phyloP scores from a whole-genome alignment of 2,329 filamentous ascomycete species.

The Daldinia eschscholtzii region DNA sequence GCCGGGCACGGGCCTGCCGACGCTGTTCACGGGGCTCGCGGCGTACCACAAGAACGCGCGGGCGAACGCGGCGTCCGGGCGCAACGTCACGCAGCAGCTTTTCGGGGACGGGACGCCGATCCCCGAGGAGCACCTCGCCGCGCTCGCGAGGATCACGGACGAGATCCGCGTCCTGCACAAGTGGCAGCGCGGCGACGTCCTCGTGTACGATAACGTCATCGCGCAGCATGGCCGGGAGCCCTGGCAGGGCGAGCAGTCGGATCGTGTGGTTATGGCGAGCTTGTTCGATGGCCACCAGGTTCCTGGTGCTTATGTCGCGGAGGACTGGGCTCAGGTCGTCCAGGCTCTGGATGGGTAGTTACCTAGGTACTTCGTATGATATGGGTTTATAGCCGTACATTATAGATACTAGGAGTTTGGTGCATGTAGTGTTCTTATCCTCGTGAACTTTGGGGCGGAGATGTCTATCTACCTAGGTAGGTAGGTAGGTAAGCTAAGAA shows the following conservation, averaged over 20 bases:
- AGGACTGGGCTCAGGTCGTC: constrained; percentile 61
- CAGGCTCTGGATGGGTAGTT: constrained; percentile 55
- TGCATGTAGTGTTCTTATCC: neutral
- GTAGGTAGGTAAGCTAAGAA: too few relatives aligned
- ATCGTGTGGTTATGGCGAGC: constrained; percentile 62
- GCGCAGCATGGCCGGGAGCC: constrained; percentile 63
- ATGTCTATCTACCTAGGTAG: too few relatives aligned
- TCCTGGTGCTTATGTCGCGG: constrained; percentile 58
- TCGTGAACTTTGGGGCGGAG: too few relatives aligned
- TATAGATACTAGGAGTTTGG: neutral
- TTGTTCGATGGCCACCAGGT: constrained; percentile 60
- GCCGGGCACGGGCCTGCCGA: constrained; percentile 59
- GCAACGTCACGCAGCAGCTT: constrained; percentile 55
- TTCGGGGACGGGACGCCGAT: constrained; percentile 63
- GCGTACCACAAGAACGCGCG: constrained; percentile 58
- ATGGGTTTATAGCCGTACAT: neutral
- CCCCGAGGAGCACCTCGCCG: constrained; percentile 59
- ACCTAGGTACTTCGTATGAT: constrained; percentile 19
- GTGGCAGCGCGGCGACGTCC: constrained; percentile 62
- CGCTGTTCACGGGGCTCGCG: constrained; percentile 61
- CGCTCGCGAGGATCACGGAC: constrained; percentile 60
- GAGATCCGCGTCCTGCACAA: constrained; percentile 63
- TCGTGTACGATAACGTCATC: constrained; percentile 63
- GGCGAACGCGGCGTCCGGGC: constrained; percentile 43
- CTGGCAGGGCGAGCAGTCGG: constrained; percentile 60